Percentiles rank a stretch among this genome's conserved stretches.
phyloP scores from a whole-genome alignment of 2,329 filamentous ascomycete genomes.

The Colletotrichum sojae region DNA sequence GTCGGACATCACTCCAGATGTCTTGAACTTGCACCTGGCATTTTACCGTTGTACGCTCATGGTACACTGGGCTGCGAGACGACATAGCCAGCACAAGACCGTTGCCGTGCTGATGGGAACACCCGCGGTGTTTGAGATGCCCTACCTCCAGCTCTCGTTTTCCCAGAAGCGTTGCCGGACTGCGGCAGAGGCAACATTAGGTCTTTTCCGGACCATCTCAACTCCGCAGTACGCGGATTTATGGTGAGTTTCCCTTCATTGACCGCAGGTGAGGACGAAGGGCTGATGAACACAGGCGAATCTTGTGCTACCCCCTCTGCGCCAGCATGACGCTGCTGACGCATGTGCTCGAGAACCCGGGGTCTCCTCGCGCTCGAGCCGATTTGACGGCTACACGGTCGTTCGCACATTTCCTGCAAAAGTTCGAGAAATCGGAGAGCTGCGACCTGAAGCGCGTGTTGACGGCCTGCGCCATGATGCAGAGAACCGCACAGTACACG shows the following conservation, averaged over 20 bases:
- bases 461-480: slow-evolving; percentile 35
- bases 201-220: slow-evolving; percentile 14
- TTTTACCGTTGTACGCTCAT: slow-evolving; percentile 34
- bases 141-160: slow-evolving; percentile 25
- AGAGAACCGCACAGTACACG: slow-evolving; percentile 29
- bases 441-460: slow-evolving; percentile 35
- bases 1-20: slow-evolving; percentile 21
- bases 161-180: slow-evolving; percentile 34
- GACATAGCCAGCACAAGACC: slow-evolving; percentile 11
- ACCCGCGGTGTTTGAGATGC: slow-evolving; percentile 15
- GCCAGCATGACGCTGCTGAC: slow-evolving; percentile 33
- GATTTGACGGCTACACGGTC: slow-evolving; percentile 31
- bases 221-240: slow-evolving; percentile 34
- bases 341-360: slow-evolving; percentile 38
- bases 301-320: slow-evolving; percentile 36
- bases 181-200: slow-evolving; percentile 32
- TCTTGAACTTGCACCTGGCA: slow-evolving; percentile 33
- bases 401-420: slow-evolving; percentile 37
- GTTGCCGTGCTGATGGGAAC: slow-evolving; percentile 21
- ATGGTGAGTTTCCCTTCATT: slow-evolving; percentile 18
- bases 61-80: slow-evolving; percentile 38
- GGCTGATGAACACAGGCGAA: slow-evolving; percentile 24
- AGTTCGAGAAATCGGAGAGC: slow-evolving; percentile 29
- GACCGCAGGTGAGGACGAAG: background rate
- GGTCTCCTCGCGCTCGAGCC: slow-evolving; percentile 15